Conservation (phyloP, 306 rosid genomes). For the Malus sylvestris region DNA sequence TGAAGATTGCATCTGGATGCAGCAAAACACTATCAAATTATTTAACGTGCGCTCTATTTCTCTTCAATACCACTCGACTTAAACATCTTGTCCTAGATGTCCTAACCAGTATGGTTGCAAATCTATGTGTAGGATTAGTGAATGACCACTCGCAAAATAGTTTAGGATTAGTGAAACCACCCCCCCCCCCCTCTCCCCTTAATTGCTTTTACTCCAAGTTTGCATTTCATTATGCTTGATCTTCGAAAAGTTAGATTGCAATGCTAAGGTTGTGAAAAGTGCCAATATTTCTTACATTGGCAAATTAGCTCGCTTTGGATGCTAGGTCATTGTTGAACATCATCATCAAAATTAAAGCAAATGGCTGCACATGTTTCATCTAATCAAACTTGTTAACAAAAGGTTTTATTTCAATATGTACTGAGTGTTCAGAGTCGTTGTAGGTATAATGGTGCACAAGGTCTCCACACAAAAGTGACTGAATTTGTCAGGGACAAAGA, state of each 20-base stretch:
- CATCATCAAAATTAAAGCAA: not conserved
- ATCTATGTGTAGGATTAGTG: not conserved
- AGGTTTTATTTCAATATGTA: not conserved
- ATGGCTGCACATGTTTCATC: not conserved
- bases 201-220: not conserved
- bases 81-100: not conserved
- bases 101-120: not conserved
- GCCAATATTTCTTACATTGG: not conserved
- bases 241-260: not conserved
- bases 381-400: not conserved
- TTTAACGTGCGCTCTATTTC: constrained; percentile 47
- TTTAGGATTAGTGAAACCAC: not conserved
- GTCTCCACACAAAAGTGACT: constrained; percentile 90
- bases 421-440: constrained; percentile 26
- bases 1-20: constrained; percentile 89
- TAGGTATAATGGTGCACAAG: constrained; percentile 90
- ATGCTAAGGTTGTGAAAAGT: not conserved
- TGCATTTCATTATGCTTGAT: not conserved
- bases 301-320: not conserved
- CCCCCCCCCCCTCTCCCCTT: not conserved
- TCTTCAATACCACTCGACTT: not conserved
- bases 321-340: not conserved
- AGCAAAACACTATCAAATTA: constrained; percentile 92
- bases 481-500: constrained; percentile 87
- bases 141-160: not conserved